Evolutionary conservation across 768 basidiomycete genomes (phyloP).

Genomic region (Leccinum variicolor): DNA sequence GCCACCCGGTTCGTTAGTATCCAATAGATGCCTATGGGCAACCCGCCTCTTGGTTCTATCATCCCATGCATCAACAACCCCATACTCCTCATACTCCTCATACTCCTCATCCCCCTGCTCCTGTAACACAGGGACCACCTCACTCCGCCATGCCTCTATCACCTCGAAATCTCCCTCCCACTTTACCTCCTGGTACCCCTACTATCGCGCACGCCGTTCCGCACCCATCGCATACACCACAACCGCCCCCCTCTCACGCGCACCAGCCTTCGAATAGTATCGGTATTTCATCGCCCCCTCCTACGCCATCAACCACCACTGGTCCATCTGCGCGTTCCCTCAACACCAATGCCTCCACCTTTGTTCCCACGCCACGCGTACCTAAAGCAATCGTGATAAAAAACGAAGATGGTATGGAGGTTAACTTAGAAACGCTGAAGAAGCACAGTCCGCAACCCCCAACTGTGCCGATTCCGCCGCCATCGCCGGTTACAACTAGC

Average conservation of each 20-base stretch:
- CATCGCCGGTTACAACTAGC: constrained; percentile 28
- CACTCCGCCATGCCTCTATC: constrained; percentile 62
- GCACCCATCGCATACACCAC: constrained; percentile 41
- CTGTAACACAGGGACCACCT: constrained; percentile 39
- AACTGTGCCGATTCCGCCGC: constrained; percentile 37
- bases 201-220: constrained; percentile 59
- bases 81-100: constrained; percentile 53
- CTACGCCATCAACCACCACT: constrained; percentile 57
- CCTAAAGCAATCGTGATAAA: constrained; percentile 55
- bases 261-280: constrained; percentile 46
- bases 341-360: constrained; percentile 61
- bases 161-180: constrained; percentile 56
- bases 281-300: constrained; percentile 55
- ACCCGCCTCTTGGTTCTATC: constrained; percentile 38
- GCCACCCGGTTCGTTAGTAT: constrained; percentile 32
- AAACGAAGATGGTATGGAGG: constrained; percentile 60
- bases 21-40: constrained; percentile 48
- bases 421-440: constrained; percentile 55
- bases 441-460: constrained; percentile 43
- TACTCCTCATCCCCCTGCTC: constrained; percentile 37
- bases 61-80: constrained; percentile 34
- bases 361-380: constrained; percentile 52
- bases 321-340: constrained; percentile 42
- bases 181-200: constrained; percentile 66
- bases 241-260: constrained; percentile 42